Evolutionary conservation across 2,329 filamentous ascomycete genomes (phyloP).

Genomic region (Penicillium griseofulvum): DNA sequence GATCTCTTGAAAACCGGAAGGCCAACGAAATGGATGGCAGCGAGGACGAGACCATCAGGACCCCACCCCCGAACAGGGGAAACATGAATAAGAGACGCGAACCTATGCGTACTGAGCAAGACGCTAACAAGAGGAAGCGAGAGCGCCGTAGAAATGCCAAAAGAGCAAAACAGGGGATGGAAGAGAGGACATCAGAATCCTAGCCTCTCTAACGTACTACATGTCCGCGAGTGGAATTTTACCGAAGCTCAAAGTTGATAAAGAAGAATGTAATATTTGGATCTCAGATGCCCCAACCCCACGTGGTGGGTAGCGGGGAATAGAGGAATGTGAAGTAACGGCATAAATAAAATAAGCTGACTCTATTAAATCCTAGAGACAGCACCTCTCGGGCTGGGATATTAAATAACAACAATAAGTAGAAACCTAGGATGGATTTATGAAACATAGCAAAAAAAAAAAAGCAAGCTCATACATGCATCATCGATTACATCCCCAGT

Average conservation of each 20-base stretch:
- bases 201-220: neutral
- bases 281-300: neutral
- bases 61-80: neutral
- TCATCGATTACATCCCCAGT: neutral
- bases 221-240: neutral
- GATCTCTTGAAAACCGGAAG: neutral
- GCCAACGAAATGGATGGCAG: neutral
- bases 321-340: neutral
- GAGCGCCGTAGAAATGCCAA: neutral
- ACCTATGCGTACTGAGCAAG: neutral
- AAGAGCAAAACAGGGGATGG: neutral
- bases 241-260: no score
- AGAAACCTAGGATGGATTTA: neutral
- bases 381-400: neutral
- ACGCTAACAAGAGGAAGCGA: neutral
- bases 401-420: neutral
- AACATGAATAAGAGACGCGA: neutral
- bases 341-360: neutral
- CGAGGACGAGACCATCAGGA: neutral
- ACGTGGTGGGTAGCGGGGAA: neutral
- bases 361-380: neutral
- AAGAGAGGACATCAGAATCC: no score
- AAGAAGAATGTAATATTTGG: neutral
- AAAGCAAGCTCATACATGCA: slow-evolving; percentile 2
- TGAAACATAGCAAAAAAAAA: neutral